Percentiles rank a stretch among this genome's conserved stretches.
Conservation (phyloP, 257 asterid genomes). For the Petrea volubilis region DNA sequence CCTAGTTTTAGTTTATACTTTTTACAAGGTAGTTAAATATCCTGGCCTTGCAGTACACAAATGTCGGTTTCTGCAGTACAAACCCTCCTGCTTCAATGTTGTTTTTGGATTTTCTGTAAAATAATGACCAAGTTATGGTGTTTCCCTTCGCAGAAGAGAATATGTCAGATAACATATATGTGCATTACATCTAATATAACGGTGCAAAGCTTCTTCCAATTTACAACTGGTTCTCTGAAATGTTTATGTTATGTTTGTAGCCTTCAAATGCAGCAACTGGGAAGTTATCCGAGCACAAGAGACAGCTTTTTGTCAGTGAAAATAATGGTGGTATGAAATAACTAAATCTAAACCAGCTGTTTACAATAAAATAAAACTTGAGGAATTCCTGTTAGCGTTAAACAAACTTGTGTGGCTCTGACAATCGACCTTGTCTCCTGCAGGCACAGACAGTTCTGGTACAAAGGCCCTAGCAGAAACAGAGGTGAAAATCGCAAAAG, state of each 20-base stretch:
- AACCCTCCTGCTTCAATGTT: too few relatives aligned
- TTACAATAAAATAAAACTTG: not conserved
- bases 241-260: conserved; percentile 35
- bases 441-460: conserved; percentile 35
- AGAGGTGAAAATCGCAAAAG: conserved; percentile 28
- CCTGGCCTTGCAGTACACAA: too few relatives aligned
- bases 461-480: conserved; percentile 13
- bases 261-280: conserved; percentile 35
- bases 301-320: conserved; percentile 22
- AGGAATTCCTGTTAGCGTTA: not conserved
- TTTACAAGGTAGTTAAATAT: too few relatives aligned
- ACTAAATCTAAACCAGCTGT: not conserved
- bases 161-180: not conserved
- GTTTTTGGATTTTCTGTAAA: not conserved
- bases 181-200: not conserved
- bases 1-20: too few relatives aligned
- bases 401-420: conserved; percentile 11
- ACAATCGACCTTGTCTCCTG: conserved; percentile 23
- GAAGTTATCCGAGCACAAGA: conserved; percentile 23
- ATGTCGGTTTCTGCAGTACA: too few relatives aligned
- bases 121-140: not conserved
- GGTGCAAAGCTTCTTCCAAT: not conserved
- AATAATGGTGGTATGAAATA: conserved; percentile 36
- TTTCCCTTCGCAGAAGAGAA: not conserved
- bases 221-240: conserved; percentile 13